These are phyloP conservation scores for Nicotiana tomentosiformis DNA, from an alignment of 257 asterid genomes.

Conservation along the genomic window DNA sequence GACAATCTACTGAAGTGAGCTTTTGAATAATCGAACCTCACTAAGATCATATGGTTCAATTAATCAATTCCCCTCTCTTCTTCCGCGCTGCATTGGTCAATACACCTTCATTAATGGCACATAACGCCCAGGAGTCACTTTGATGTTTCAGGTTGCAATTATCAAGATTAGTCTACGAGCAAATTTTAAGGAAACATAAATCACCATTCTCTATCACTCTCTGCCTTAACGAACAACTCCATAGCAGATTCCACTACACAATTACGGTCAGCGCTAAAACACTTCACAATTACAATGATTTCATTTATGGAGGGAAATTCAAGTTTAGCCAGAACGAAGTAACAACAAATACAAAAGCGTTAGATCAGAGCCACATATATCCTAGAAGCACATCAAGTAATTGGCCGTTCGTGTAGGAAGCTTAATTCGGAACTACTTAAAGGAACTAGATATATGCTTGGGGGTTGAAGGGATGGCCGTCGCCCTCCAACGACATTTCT, in stretches of 20 bases:
- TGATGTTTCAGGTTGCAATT: neutral
- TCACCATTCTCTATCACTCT: neutral
- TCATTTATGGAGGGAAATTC: neutral
- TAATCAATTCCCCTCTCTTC: neutral
- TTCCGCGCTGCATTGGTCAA: neutral
- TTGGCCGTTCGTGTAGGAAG: too few relatives aligned
- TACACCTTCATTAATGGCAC: neutral
- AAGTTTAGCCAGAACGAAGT: neutral
- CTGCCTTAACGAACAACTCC: neutral
- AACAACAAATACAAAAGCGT: neutral
- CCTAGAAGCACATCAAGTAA: too few relatives aligned
- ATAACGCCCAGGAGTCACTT: neutral
- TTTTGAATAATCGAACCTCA: neutral
- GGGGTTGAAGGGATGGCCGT: too few relatives aligned
- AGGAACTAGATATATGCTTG: too few relatives aligned
- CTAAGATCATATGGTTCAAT: neutral
- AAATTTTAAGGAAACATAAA: neutral
- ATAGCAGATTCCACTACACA: neutral
- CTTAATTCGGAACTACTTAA: too few relatives aligned
- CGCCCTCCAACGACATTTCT: too few relatives aligned
- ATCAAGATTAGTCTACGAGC: neutral
- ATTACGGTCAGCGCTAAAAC: neutral
- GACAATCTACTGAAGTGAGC: neutral
- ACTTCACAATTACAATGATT: neutral
- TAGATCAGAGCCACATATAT: neutral